Evolutionary conservation across 192 early-diverging fungal species (phyloP).

Genomic region (Thoreauomyces humboldtii): DNA sequence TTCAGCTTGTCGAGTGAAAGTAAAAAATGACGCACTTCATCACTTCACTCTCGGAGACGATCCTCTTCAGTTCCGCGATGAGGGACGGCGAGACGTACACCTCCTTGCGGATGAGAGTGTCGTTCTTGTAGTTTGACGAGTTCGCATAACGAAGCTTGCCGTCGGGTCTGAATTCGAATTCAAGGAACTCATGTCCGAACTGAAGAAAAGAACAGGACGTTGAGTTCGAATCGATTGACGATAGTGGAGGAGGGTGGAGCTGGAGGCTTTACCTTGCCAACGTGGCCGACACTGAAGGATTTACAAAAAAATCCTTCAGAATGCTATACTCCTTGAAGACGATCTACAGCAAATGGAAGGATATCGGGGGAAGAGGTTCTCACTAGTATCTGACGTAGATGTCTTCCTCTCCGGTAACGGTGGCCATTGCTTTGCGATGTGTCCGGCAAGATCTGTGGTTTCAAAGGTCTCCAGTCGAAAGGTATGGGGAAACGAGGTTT

Average conservation of each 20-base stretch:
- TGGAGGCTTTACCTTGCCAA: too few species aligned
- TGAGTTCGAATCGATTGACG: too few species aligned
- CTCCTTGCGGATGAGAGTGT: conserved; percentile 92
- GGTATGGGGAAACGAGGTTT: too few species aligned
- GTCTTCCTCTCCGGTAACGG: conserved; percentile 36
- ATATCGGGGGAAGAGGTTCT: too few species aligned
- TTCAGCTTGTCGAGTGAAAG: too few species aligned
- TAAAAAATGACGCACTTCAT: conserved; percentile 79
- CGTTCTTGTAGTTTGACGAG: conserved; percentile 97
- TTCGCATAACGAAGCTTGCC: conserved; percentile 94
- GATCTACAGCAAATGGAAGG: too few species aligned
- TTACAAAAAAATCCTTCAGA: too few species aligned
- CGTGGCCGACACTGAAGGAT: conserved; percentile 74
- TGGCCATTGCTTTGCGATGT: conserved; percentile 15
- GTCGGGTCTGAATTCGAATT: conserved; percentile 89
- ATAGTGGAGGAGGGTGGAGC: too few species aligned
- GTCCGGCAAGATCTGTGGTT: too few species aligned
- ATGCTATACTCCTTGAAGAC: too few species aligned
- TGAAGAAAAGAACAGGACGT: too few species aligned
- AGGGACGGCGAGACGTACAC: conserved; percentile 76
- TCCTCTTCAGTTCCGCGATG: conserved; percentile 83
- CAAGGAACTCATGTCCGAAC: conserved; percentile 98
- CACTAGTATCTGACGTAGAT: conserved; percentile 61
- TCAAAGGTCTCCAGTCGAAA: too few species aligned
- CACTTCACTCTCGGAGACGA: conserved; percentile 85